Base-by-base conservation (phyloP, 352 stramenopile species). In the Bremia lactucae region DNA sequence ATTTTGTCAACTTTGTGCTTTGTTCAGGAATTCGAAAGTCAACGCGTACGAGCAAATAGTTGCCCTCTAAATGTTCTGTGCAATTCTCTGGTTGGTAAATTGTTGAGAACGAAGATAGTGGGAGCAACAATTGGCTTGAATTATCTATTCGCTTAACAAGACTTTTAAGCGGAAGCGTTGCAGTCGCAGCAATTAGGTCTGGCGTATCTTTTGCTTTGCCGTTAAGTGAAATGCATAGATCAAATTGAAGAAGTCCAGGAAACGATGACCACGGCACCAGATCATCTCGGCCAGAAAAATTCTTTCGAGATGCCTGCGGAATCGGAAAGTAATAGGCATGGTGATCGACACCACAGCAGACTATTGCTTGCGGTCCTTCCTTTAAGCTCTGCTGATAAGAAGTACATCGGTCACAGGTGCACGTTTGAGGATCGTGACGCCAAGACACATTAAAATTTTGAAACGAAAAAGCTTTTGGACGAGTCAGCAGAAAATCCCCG, bases 241-340 rank as follows among this genome's bases (percentile, higher is more conserved):
- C 76, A 26, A 89, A 87, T 46, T 72, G 61, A 2, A 92, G 31
- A 20, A 82, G 29, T 7, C 79, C 79, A 21, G 79, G 79, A 45
- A 87, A 87, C 19, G 69, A 53, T 23, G 68, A 69, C 79, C 79
- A 92, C 7, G 76, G 68, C 13, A 78, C 79, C 14, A 92, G 55
- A 57, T 88, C 73, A 24, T 83, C 65, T 28, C 74, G 73, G 2
- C 77, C 73, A 11, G 75, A 76, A 39, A 83, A 87, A 46, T 81
- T 87, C 52, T 84, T 86, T 10, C 75, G 68, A 33, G 59, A 71
- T 4, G 76, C 71, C 56, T 89, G 79, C 4, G 76, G 76, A 11
- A 92, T 61, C 13, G 76, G 79, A 39, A 88, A 92, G 29, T 81
- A 88, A 42, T 72, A 83, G n/a, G 79, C 73, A 34, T 92, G 74